phyloP scores from a whole-genome alignment of 2,329 filamentous ascomycete species.

The Diaporthe sp. region DNA sequence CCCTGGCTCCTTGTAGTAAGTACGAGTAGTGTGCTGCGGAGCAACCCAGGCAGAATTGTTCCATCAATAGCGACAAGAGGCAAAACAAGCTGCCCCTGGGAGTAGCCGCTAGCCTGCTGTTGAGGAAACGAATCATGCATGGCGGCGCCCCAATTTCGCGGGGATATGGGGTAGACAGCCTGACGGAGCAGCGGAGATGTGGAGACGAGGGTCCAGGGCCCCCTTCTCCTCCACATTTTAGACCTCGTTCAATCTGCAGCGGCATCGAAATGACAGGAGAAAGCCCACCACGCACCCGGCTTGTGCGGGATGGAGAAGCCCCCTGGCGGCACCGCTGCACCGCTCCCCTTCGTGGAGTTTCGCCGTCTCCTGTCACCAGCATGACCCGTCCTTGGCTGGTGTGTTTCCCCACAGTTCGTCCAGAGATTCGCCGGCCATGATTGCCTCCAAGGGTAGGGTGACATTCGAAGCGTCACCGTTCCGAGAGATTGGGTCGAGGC shows the following conservation, averaged over 20 bases:
- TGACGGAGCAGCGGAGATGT: constrained; percentile 18
- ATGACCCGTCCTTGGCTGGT: background rate
- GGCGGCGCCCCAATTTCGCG: background rate
- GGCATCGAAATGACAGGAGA: constrained; percentile 29
- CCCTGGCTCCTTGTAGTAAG: background rate
- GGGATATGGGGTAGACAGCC: constrained; percentile 10
- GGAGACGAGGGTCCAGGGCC: background rate
- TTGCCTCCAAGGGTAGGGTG: constrained; percentile 21
- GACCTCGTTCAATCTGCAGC: constrained; percentile 18
- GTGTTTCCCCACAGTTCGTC: constrained; percentile 15
- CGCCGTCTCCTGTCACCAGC: background rate
- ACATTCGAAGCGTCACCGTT: constrained; percentile 12
- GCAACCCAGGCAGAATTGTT: constrained; percentile 33
- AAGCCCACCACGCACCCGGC: background rate
- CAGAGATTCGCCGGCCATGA: constrained; percentile 19
- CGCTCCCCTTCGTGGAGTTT: constrained; percentile 34
- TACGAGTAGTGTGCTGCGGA: background rate
- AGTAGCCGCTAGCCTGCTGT: background rate
- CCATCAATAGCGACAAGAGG: constrained; percentile 34
- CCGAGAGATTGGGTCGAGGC: constrained; percentile 5
- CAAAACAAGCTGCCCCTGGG: background rate
- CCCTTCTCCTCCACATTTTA: background rate
- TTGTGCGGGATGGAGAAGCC: background rate
- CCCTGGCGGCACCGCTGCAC: background rate
- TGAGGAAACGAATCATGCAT: constrained; percentile 17